Evolutionary conservation across 345 rosid genomes (phyloP), one percentile per base, ranked within the genome.

Genomic region (Eutrema yunnanense): DNA sequence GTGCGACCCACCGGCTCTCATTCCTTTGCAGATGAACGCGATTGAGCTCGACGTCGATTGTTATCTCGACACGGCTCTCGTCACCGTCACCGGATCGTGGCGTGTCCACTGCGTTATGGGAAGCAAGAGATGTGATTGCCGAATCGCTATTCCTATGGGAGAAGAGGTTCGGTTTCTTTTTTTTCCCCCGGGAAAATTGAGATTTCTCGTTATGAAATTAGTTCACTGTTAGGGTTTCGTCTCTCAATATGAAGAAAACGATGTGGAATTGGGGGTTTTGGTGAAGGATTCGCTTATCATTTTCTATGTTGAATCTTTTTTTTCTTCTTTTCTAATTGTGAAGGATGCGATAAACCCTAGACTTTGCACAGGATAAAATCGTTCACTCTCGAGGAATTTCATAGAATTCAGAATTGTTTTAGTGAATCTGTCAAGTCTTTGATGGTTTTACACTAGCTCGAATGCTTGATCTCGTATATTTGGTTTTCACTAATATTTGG

Each of bases 41-140:
- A 65, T 94, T 48, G 88, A 84, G 69, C 80, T 94, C 26, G 75
- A 82, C 50, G 93, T 84, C 1, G 86, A 89, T 58, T 84, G 90
- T 61, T 84, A 76, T 13, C 78, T 87, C 79, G 96, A 94, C 63
- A 73, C 86, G 8, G 93, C 86, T 22, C 22, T 91, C 9, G 84
- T 94, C 51, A 62, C 77, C 52, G 75, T 89, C 52, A 75, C 77
- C 5, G 97, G 96, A 4, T 65, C 86, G 5, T 91, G 97, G 98
- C 77, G 97, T 61, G 86, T 95, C 32, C 99, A 92, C 51, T 95
- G 99, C 46, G 87, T 92, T 55, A 90, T 92, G 97, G 93, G 96
- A 11, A 89, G 97, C 81, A 84, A 84, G 77, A 65, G 79, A 26
- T 95, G 97, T 47, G 97, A 92, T 83, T 92, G 99, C 71, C 86